phyloP scores from a whole-genome alignment of 2,329 filamentous ascomycete species.

The Aureobasidium pullulans region DNA sequence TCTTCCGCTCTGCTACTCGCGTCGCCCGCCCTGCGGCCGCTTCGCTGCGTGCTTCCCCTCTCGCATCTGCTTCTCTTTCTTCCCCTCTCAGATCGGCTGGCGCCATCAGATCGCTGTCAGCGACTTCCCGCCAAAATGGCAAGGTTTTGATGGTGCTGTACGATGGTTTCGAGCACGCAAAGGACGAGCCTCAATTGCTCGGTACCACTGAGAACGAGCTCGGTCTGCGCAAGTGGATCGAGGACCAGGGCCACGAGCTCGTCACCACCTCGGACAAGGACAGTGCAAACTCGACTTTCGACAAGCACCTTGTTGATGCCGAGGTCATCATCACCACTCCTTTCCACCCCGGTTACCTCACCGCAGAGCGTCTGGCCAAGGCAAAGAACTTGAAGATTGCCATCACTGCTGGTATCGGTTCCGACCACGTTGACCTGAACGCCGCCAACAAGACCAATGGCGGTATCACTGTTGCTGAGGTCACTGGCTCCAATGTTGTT shows the following conservation, averaged over 20 bases:
- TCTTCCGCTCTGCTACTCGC: conserved; percentile 55
- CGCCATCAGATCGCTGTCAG: conserved; percentile 56
- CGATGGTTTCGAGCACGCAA: conserved; percentile 80
- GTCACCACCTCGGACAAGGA: conserved; percentile 98
- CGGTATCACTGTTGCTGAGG: conserved; percentile 92
- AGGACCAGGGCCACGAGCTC: conserved; percentile 92
- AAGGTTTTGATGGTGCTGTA: conserved; percentile 93
- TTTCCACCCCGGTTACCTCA: conserved; percentile 98
- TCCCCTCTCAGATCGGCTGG: conserved; percentile 36
- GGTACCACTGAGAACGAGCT: conserved; percentile 98
- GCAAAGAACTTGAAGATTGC: conserved; percentile 99
- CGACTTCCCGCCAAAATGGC: conserved; percentile 67
- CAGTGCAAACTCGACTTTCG: conserved; percentile 83
- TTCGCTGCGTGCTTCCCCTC: conserved; percentile 39
- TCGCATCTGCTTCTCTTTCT: conserved; percentile 27
- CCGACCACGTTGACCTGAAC: conserved; percentile 95
- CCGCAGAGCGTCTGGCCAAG: conserved; percentile 88
- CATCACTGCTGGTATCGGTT: conserved; percentile 94
- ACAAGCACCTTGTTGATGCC: conserved; percentile 90
- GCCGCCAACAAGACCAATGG: conserved; percentile 98
- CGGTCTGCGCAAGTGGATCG: conserved; percentile 92
- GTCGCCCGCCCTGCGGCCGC: conserved; percentile 49
- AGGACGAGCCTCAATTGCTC: conserved; percentile 79
- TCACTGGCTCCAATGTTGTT: conserved; percentile 96
- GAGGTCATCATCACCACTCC: conserved; percentile 99